Evolutionary conservation across 2,329 filamentous ascomycete genomes (phyloP), one percentile per base, ranked within the genome.

Genomic region (Ophiognomonia clavigignenti-juglandacearum): DNA sequence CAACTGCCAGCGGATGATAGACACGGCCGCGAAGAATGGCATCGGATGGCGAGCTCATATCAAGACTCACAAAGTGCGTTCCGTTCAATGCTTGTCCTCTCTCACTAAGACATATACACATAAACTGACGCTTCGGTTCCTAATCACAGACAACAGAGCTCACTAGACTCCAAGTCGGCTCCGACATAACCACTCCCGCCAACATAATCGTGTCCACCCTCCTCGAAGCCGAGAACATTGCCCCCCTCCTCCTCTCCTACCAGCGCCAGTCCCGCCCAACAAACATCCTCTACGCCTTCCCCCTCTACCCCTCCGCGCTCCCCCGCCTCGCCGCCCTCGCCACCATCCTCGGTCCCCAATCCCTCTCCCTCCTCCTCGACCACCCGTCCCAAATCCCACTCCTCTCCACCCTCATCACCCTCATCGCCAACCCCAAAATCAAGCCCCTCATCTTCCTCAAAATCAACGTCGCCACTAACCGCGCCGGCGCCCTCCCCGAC

Each of bases 11-110:
- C 71, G 78, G 29, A 91, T 93, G 85, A 75, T 89, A 6, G 70
- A 80, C 11, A 78, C 85, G 0, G 75, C 77, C 13, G 62, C 74
- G 34, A 66, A 67, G 41, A 65, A 91, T 13, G 70, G 74, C 0
- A 71, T 91, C 20, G 75, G 74, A 6, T 92, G 88, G 70, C 73
- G 88, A 49, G 83, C 85, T 1, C 88, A 93, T 62, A 80, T 92
- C 50, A 93, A 93, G 67, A 90, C 86, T 19, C 88, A 93, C 64
- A 93, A 93, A 71, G 85, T 84, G 64, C 46, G 58, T 45, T 31
- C 18, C 4, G 32, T 11, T 29, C 23, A 6, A 34, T 19, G 18
- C 9, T 11, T 20, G 18, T 40, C n/a, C 19, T 35, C 16, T 5
- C n/a, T 26, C 18, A 41, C 20, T 16, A 20, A 34, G 7, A 10